Conservation (phyloP, 805 yeast genomes). For the Candida silvatica region DNA sequence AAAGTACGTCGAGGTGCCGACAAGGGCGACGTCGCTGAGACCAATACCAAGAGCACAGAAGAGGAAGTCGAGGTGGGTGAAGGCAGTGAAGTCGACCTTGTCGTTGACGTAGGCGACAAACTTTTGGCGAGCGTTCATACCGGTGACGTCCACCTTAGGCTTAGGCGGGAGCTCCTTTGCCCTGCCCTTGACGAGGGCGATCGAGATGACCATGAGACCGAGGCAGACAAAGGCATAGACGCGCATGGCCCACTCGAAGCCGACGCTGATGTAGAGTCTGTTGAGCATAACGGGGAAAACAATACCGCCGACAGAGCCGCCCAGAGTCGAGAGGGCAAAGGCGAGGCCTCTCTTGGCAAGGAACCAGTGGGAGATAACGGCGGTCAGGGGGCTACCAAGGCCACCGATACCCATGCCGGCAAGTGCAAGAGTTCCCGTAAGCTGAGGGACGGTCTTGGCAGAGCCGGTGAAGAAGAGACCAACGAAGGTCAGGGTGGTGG, state of each 20-base stretch:
- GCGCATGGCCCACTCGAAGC: conserved; percentile 48
- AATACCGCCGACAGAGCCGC: conserved; percentile 46
- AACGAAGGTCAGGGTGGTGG: conserved; percentile 23
- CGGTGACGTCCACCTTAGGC: conserved; percentile 5
- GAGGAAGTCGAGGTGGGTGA: conserved; percentile 28
- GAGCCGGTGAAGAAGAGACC: conserved; percentile 33
- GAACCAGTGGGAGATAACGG: conserved; percentile 57
- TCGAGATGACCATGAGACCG: conserved; percentile 27
- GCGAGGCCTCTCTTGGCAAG: conserved; percentile 41
- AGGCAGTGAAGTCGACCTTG: conserved; percentile 30
- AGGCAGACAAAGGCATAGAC: conserved; percentile 36
- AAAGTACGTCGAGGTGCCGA: conserved; percentile 40
- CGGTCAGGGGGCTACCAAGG: conserved; percentile 44
- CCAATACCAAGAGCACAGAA: conserved; percentile 33
- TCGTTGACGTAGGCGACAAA: conserved; percentile 12
- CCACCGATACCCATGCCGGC: conserved; percentile 35
- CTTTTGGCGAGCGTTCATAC: neutral
- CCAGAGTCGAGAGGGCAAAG: conserved; percentile 46
- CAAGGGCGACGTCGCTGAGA: conserved; percentile 39
- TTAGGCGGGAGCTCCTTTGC: conserved; percentile 18
- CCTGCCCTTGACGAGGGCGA: conserved; percentile 36
- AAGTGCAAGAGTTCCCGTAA: conserved; percentile 34
- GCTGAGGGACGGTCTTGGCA: conserved; percentile 32
- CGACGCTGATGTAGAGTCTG: conserved; percentile 33
- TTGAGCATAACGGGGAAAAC: conserved; percentile 42